Percentiles rank a stretch among this genome's conserved stretches.
Evolutionary conservation across 108 stramenopile species (phyloP).

Genomic region (Skeletonema potamos): DNA sequence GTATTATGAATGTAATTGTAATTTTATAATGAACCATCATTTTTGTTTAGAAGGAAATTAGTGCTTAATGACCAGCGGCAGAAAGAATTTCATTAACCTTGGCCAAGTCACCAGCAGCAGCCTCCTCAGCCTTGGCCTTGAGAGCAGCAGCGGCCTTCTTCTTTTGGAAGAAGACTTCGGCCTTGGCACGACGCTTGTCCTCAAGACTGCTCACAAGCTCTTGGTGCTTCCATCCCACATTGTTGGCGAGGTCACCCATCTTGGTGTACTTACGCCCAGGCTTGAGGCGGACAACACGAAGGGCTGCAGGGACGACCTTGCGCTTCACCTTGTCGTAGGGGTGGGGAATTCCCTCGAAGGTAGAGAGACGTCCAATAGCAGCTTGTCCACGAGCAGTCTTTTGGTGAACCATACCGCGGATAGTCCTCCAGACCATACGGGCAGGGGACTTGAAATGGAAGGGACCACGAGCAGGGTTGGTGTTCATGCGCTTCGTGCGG

Average conservation of each 20-base stretch:
- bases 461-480: slow-evolving; percentile 95
- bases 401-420: slow-evolving; percentile 99
- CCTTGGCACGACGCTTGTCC: slow-evolving; percentile 92
- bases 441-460: slow-evolving; percentile 98
- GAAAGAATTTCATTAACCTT: slow-evolving; percentile 88
- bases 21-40: background rate
- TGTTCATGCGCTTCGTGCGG: slow-evolving; percentile 97
- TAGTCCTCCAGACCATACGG: slow-evolving; percentile 96
- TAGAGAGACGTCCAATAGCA: slow-evolving; percentile 92
- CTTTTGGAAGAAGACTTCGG: slow-evolving; percentile 93
- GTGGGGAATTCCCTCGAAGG: slow-evolving; percentile 98
- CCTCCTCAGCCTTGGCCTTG: slow-evolving; percentile 77
- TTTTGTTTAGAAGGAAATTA: slow-evolving; percentile 27
- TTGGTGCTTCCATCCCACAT: slow-evolving; percentile 98
- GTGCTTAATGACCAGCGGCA: slow-evolving; percentile 78
- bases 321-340: slow-evolving; percentile 99
- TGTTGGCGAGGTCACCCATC: slow-evolving; percentile 89
- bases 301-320: slow-evolving; percentile 97
- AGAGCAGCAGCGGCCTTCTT: slow-evolving; percentile 87
- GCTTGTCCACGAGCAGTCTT: slow-evolving; percentile 96
- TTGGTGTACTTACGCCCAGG: slow-evolving; percentile 91
- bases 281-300: slow-evolving; percentile 92
- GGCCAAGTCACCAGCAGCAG: slow-evolving; percentile 71
- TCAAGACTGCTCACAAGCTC: slow-evolving; percentile 91
- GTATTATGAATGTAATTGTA: background rate